Evolutionary conservation across 306 rosid species (phyloP).

Genomic region (Citrullus mucosospermus): DNA sequence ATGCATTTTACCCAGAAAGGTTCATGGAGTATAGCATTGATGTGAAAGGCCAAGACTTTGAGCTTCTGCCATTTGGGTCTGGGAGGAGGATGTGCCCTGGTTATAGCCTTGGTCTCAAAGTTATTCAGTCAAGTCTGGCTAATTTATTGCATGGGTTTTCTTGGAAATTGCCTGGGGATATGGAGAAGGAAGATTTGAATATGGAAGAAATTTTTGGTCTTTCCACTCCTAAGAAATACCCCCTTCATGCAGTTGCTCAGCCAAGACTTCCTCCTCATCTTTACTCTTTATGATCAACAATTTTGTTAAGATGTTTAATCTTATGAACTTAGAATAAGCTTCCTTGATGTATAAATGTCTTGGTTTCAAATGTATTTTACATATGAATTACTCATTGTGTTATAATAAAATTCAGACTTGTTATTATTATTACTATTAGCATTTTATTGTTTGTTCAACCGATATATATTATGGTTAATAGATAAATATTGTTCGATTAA

Average conservation of each 20-base stretch:
- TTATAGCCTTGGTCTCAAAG: not conserved
- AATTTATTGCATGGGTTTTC: not conserved
- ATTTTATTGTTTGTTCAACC: too few relatives aligned
- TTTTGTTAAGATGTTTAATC: too few relatives aligned
- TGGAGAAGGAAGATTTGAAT: not conserved
- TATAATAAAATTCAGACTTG: too few relatives aligned
- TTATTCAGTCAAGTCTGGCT: not conserved
- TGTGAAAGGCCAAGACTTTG: not conserved
- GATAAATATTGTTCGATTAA: too few relatives aligned
- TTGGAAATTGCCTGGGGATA: not conserved
- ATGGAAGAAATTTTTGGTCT: not conserved
- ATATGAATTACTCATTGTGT: too few relatives aligned
- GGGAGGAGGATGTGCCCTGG: slow-evolving; percentile 4
- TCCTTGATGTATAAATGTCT: too few relatives aligned
- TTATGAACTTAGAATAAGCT: too few relatives aligned
- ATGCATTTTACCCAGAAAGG: not conserved
- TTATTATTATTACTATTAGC: too few relatives aligned
- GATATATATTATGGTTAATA: too few relatives aligned
- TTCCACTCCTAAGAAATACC: not conserved
- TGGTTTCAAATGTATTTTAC: too few relatives aligned
- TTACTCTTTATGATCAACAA: not conserved
- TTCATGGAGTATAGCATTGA: not conserved
- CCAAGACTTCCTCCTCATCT: not conserved
- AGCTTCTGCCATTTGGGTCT: not conserved
- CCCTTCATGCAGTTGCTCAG: not conserved